Evolutionary conservation across 352 stramenopile species (phyloP).

Genomic region (Phytophthora boehmeriae): DNA sequence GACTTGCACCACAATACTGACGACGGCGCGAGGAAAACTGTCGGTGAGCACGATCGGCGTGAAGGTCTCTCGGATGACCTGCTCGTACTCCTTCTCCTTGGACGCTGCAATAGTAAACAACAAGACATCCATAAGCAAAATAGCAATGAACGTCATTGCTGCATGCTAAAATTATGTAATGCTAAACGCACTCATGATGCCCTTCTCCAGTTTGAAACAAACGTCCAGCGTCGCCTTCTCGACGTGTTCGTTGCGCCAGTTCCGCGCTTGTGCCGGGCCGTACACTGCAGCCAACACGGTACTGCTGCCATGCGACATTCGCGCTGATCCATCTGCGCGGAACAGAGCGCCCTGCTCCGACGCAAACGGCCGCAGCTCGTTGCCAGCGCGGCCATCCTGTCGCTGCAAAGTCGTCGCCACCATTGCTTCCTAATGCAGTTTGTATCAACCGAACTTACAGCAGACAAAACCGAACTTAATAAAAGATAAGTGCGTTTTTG

Average conservation of each 20-base stretch:
- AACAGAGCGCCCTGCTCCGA: slow-evolving; percentile 82
- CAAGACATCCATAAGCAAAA: neutral
- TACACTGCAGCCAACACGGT: slow-evolving; percentile 80
- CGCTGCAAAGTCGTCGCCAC: slow-evolving; percentile 44
- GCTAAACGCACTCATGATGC: slow-evolving; percentile 57
- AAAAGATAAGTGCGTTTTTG: too few species aligned
- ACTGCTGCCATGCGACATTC: slow-evolving; percentile 79
- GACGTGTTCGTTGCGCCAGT: slow-evolving; percentile 67
- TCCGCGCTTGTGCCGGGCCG: slow-evolving; percentile 77
- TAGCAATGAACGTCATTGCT: too few species aligned
- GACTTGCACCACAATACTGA: slow-evolving; percentile 88
- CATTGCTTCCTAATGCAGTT: slow-evolving; percentile 41
- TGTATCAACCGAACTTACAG: slow-evolving; percentile 12
- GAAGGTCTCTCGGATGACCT: slow-evolving; percentile 82
- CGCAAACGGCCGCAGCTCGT: slow-evolving; percentile 79
- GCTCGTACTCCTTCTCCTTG: slow-evolving; percentile 88
- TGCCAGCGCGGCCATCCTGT: slow-evolving; percentile 68
- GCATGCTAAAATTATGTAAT: too few species aligned
- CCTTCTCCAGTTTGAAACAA: slow-evolving; percentile 83
- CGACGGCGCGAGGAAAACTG: slow-evolving; percentile 80
- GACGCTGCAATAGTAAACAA: slow-evolving; percentile 39
- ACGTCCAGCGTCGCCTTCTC: slow-evolving; percentile 73
- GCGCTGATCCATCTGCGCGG: slow-evolving; percentile 76
- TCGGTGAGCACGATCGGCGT: slow-evolving; percentile 68
- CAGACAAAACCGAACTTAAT: too few species aligned